These are phyloP conservation scores for Phytopythium helicoides DNA, from an alignment of 352 stramenopile species.

Conservation along the genomic window DNA sequence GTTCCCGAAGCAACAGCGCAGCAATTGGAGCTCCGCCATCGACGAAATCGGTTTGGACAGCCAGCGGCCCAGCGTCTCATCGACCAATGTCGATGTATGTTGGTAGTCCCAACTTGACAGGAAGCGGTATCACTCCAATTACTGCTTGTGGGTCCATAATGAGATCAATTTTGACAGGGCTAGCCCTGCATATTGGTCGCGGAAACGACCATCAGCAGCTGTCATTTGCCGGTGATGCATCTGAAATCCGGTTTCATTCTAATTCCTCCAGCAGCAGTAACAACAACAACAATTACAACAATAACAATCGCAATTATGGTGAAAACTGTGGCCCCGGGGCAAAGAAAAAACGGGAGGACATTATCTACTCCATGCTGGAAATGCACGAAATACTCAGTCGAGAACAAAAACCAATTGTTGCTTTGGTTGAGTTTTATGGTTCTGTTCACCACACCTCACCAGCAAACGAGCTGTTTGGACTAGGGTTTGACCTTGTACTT, in stretches of 20 bases:
- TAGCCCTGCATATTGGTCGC: conserved; percentile 44
- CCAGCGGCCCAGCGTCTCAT: not conserved
- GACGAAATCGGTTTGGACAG: not conserved
- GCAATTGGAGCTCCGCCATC: not conserved
- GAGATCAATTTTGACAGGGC: conserved; percentile 41
- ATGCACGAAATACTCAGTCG: conserved; percentile 64
- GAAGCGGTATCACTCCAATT: conserved; percentile 5
- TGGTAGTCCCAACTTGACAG: conserved; percentile 1
- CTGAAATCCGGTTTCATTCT: conserved; percentile 15
- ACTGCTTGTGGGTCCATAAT: conserved; percentile 26
- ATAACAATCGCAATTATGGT: not conserved
- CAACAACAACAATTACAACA: not conserved
- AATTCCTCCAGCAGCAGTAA: conserved; percentile 5
- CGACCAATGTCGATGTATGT: conserved; percentile 7
- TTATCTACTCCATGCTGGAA: conserved; percentile 76
- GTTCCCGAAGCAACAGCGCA: not conserved
- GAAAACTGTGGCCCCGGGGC: not conserved
- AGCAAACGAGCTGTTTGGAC: conserved; percentile 44
- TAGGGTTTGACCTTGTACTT: conserved; percentile 65
- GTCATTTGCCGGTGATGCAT: not conserved
- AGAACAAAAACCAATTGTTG: conserved; percentile 61
- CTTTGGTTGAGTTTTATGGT: conserved; percentile 79
- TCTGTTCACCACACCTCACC: conserved; percentile 34
- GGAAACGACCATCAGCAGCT: conserved; percentile 17
- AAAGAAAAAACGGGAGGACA: conserved; percentile 46